Base-by-base conservation (phyloP, 2,329 filamentous ascomycete species). In the Aspergillus brasiliensis region DNA sequence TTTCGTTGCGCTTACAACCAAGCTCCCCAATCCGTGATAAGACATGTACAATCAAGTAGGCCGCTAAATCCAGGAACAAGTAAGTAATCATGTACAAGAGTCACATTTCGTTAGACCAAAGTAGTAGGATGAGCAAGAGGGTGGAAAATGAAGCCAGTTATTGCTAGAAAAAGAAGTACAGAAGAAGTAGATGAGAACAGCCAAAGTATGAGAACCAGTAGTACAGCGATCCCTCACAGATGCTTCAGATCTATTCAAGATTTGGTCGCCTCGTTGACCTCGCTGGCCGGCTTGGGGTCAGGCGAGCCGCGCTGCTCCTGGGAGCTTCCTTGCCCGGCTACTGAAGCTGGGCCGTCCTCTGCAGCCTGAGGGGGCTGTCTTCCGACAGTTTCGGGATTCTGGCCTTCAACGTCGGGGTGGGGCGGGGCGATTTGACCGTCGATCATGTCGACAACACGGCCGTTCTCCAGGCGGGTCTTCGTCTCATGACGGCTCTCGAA, bases 401-500 rank as follows among this genome's bases (percentile, higher is more conserved):
- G 78, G 31, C 84, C 85, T 65, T 87, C 80, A 2, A 80, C 81
- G 67, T 86, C 84, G 1, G 83, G 84, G 68, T 86, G 84, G 61
- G 81, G 80, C 48, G 82, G 84, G 54, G 80, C 83, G 21, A 74
- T 64, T 55, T 76, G 67, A 37, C 73, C 74, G 58, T 80, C 71
- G 23, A 76, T 65, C 51, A 75, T 66, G 15, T 73, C 69, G n/a
- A 97, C 78, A 72, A 96, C 91, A 66, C 93, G 92, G 61, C 93
- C 95, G 46, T 87, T 76, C 55, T 85, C 86, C 58, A 98, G 78
- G 59, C 91, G 88, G 8, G 92, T 97, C 65, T 91, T 86, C n/a
- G 94, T 97, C 82, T 98, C 94, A 74, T 97, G 97, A 67, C 89
- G 90, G 11, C 95, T 98, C 80, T 96, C 88, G 80, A 99, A 97